Conservation (phyloP, 495 filamentous ascomycete species). For the Penicillium nucicola region DNA sequence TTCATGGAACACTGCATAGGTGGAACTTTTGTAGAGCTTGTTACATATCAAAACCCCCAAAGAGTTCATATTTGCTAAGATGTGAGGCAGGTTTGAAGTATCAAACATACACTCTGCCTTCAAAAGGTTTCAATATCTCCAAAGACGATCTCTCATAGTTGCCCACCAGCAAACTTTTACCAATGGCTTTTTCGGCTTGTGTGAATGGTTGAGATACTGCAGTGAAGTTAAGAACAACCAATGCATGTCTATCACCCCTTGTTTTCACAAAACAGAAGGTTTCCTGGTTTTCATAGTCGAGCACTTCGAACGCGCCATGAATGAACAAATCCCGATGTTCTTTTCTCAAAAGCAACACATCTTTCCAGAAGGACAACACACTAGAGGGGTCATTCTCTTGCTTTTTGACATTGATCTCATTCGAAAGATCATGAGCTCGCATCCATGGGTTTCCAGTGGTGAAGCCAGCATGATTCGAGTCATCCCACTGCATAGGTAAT, state of each 20-base stretch:
- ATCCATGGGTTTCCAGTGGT: constrained; percentile 47
- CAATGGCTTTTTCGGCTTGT: background rate
- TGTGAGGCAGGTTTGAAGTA: no score
- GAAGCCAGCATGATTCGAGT: constrained; percentile 40
- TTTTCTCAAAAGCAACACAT: constrained; percentile 41
- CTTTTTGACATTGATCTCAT: constrained; percentile 39
- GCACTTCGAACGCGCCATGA: constrained; percentile 49
- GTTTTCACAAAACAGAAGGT: constrained; percentile 29
- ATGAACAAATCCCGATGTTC: constrained; percentile 48
- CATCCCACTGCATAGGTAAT: constrained; percentile 61
- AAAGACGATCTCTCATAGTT: constrained; percentile 4
- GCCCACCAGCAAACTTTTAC: constrained; percentile 15
- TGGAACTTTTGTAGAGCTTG: no score
- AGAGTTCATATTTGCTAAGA: no score
- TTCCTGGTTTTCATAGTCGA: constrained; percentile 33
- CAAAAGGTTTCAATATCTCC: constrained; percentile 13
- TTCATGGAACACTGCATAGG: no score
- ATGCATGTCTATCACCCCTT: constrained; percentile 2
- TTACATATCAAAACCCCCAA: no score
- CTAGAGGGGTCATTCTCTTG: constrained; percentile 35
- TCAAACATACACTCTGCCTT: constrained; percentile 20
- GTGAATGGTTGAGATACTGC: constrained; percentile 11
- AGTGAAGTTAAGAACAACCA: constrained; percentile 26
- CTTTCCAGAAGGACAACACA: constrained; percentile 47
- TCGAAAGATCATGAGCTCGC: constrained; percentile 44